Base-by-base conservation (phyloP, 2,329 filamentous ascomycete genomes). In the Dothideomycetidae sp. region DNA sequence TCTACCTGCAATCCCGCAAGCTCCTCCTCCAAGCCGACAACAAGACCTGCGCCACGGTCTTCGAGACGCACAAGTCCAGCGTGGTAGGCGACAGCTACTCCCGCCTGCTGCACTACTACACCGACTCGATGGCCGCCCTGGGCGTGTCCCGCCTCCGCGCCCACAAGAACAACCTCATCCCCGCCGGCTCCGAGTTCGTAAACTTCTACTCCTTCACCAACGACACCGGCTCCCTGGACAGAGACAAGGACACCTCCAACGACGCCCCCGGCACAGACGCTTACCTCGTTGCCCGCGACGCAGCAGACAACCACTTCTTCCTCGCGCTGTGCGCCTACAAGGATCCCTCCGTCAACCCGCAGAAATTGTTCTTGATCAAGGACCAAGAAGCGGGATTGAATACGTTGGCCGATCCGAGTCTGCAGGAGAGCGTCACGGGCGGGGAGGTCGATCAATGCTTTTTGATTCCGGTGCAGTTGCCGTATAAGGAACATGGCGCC, bases 81-180 rank as follows among this genome's bases (percentile, higher is more conserved):
- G 11, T 35, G 14, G 37, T 33, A 5, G 37, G 31, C 23, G 32
- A 33, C 23, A 32, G 30, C 14, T 23, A 26, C 11, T 18, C 19
- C 33, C 9, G 33, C 13, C 39, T 53, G 7, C 46, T 58, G 46
- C 52, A 58, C 45, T 58, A 56, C 50, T 57, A 56, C 46, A 43
- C 42, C 12, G 45, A 57, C 40, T 51, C 53, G 37, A 58, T 59
- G 54, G 38, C 38, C 10, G 37, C 30, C 4, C 29, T 50, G 4
- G 53, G 55, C n/a, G 53, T 58, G 5, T 52, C 47, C 2, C 52
- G 52, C 3, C 43, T 59, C 5, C 50, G 53, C 4, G 37, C 49
- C 19, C 46, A 48, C 10, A 39, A 47, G 32, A 14, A 42, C 19
- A 14, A 34, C 5, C 7, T 26, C 4, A 31, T 42, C 12, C 40